Conservation (phyloP, 768 basidiomycete genomes). For the Psilocybe cubensis region DNA sequence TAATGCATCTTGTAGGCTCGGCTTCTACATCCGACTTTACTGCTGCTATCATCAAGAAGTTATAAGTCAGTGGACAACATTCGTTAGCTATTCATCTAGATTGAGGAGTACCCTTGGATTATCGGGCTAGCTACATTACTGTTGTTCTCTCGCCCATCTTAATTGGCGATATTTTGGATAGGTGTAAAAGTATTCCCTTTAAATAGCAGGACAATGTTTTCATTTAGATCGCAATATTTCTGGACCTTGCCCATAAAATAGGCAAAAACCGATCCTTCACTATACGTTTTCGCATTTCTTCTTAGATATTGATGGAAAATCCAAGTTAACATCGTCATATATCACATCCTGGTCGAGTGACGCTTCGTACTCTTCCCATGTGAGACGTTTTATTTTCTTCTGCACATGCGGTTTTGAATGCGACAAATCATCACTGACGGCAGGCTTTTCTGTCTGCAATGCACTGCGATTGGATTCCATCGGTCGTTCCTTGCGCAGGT, state of each 20-base stretch:
- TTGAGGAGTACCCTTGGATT: slow-evolving; percentile 19
- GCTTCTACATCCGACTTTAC: slow-evolving; percentile 96
- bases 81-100: slow-evolving; percentile 9
- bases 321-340: slow-evolving; percentile 50
- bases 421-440: not conserved
- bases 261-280: not conserved
- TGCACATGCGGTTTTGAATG: not conserved
- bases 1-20: slow-evolving; percentile 53
- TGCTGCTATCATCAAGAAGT: slow-evolving; percentile 83
- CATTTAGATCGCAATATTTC: slow-evolving; percentile 1
- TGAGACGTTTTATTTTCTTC: slow-evolving; percentile 45
- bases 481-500: slow-evolving; percentile 42
- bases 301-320: slow-evolving; percentile 17
- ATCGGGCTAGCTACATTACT: slow-evolving; percentile 22
- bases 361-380: slow-evolving; percentile 58
- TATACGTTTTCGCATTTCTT: not conserved
- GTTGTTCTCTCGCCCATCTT: slow-evolving; percentile 11
- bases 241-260: not conserved
- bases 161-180: slow-evolving; percentile 12
- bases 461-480: not conserved
- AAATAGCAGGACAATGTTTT: slow-evolving; percentile 12
- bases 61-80: slow-evolving; percentile 36
- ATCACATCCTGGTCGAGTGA: slow-evolving; percentile 48
- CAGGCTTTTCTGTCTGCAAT: not conserved
- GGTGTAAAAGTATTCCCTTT: slow-evolving; percentile 18